These are phyloP conservation scores for Aspergillus pseudoterreus DNA, from an alignment of 2,329 filamentous ascomycete genomes.

Conservation along the genomic window DNA sequence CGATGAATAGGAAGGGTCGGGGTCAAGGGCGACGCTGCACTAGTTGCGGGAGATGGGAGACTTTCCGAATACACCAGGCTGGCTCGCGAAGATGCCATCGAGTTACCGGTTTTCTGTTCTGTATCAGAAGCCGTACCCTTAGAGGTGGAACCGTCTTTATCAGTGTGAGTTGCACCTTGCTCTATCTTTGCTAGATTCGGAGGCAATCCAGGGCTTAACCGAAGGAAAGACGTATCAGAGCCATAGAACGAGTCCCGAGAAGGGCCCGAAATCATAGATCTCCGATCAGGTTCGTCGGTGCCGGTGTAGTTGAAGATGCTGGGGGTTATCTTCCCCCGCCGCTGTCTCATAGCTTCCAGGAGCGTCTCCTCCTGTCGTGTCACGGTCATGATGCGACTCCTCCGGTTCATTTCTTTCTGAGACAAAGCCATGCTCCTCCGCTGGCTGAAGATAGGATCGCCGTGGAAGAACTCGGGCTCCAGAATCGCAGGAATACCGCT, in stretches of 20 bases:
- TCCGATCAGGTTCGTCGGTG: slow-evolving; percentile 22
- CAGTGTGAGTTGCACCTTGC: slow-evolving; percentile 25
- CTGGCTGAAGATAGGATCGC: slow-evolving; percentile 22
- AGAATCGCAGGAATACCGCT: slow-evolving; percentile 32
- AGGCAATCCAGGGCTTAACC: slow-evolving; percentile 33
- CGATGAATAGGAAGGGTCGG: slow-evolving; percentile 38
- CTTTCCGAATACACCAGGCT: slow-evolving; percentile 38
- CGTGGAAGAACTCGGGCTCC: slow-evolving; percentile 27
- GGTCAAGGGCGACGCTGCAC: slow-evolving; percentile 37
- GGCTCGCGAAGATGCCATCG: slow-evolving; percentile 27
- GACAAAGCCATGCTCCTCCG: slow-evolving; percentile 13
- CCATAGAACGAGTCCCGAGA: slow-evolving; percentile 33
- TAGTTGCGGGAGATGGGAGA: slow-evolving; percentile 35
- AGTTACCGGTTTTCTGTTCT: slow-evolving; percentile 33
- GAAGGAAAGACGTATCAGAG: slow-evolving; percentile 38
- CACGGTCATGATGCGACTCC: slow-evolving; percentile 50
- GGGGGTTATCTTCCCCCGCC: slow-evolving; percentile 45
- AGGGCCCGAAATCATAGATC: slow-evolving; percentile 27
- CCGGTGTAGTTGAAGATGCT: slow-evolving; percentile 32
- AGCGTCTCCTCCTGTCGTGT: slow-evolving; percentile 52
- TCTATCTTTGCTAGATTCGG: slow-evolving; percentile 20
- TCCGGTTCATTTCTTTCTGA: slow-evolving; percentile 31
- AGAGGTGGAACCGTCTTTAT: slow-evolving; percentile 25
- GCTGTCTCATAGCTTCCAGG: slow-evolving; percentile 48
- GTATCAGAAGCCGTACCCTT: slow-evolving; percentile 30